Conservation (phyloP, 2,329 filamentous ascomycete genomes). For the Aspergillus arachidicola region DNA sequence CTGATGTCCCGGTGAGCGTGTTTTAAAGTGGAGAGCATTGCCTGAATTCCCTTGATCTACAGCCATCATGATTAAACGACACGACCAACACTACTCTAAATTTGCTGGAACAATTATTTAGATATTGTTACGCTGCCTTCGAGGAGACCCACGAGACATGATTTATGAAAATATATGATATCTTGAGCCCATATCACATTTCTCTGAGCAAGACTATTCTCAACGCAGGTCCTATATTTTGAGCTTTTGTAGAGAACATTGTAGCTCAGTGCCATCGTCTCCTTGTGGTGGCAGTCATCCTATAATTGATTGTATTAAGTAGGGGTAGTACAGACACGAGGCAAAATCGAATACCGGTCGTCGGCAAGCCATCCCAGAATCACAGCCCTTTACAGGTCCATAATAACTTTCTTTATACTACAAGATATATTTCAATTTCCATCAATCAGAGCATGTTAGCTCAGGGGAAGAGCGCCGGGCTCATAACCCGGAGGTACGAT, state of each 20-base stretch:
- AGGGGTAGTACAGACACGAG: no score
- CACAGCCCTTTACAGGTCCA: no score
- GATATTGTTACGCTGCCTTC: background rate
- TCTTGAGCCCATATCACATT: background rate
- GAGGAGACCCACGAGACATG: background rate
- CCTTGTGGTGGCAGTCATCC: no score
- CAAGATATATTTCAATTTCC: no score
- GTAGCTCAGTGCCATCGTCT: background rate
- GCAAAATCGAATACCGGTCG: no score
- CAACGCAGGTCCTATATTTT: background rate
- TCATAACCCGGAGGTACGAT: slow-evolving; percentile 32
- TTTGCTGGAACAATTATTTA: background rate
- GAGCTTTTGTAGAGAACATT: background rate
- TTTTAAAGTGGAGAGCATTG: background rate
- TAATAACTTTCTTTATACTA: fast-evolving
- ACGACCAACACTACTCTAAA: background rate
- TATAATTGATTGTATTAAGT: no score
- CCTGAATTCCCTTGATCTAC: background rate
- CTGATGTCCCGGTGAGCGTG: background rate
- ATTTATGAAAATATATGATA: background rate
- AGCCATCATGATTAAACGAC: background rate
- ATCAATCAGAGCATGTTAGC: slow-evolving; percentile 39
- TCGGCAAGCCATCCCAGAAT: no score
- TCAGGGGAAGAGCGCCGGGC: slow-evolving; percentile 44
- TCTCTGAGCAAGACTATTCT: background rate